These are phyloP conservation scores for Blastosporella zonata DNA, from an alignment of 1,284 basidiomycete genomes.

Conservation along the genomic window DNA sequence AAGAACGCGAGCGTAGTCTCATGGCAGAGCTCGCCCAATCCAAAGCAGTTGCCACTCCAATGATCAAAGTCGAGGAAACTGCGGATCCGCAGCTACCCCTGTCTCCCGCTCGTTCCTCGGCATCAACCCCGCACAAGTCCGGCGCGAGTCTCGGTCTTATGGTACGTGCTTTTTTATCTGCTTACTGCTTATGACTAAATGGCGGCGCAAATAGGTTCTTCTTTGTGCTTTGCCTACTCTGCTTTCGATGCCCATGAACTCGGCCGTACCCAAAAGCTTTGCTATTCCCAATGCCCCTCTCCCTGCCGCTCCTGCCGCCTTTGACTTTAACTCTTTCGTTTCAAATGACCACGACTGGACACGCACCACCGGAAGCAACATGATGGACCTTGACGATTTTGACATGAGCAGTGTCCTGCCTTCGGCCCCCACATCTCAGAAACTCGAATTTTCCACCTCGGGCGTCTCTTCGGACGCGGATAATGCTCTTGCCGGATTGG, in stretches of 20 bases:
- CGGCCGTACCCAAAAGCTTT: conserved; percentile 50
- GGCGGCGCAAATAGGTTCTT: conserved; percentile 49
- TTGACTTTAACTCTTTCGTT: conserved; percentile 47
- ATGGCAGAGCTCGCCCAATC: conserved; percentile 50
- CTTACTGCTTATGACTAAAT: conserved; percentile 20
- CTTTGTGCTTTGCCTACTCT: conserved; percentile 73
- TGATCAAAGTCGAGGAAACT: conserved; percentile 55
- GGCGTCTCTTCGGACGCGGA: conserved; percentile 47
- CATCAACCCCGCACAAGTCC: conserved; percentile 47
- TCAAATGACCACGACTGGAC: conserved; percentile 58
- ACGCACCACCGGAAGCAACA: conserved; percentile 36
- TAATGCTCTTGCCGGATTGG: conserved; percentile 52
- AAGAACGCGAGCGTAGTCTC: conserved; percentile 65
- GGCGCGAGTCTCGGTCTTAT: conserved; percentile 67
- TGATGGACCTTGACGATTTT: conserved; percentile 52
- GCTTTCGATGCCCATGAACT: conserved; percentile 59
- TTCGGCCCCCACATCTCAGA: conserved; percentile 34
- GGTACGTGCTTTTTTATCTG: conserved; percentile 41
- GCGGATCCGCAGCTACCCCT: conserved; percentile 42
- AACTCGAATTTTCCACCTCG: conserved; percentile 47
- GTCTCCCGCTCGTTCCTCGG: conserved; percentile 37
- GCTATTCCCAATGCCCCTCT: conserved; percentile 46
- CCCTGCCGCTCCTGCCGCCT: conserved; percentile 41
- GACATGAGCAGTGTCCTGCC: conserved; percentile 29
- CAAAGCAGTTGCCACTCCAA: conserved; percentile 26